phyloP scores from a whole-genome alignment of 257 asterid species.

The Ilex asprella region DNA sequence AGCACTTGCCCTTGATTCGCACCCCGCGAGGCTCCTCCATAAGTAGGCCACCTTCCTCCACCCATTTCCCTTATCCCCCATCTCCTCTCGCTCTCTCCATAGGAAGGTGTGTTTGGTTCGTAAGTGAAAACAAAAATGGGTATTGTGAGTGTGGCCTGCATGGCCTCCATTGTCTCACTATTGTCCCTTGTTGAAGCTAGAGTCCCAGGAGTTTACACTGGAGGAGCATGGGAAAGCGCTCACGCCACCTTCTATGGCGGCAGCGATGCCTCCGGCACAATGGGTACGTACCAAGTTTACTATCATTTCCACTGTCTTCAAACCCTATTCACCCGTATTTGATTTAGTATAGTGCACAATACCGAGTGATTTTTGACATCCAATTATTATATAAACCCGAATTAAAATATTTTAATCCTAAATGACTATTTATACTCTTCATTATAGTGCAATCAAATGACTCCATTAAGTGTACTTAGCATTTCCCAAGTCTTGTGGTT shows the following conservation, averaged over 20 bases:
- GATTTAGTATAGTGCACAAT: no score
- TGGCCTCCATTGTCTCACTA: slow-evolving; percentile 25
- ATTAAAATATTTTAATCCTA: no score
- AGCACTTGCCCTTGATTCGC: slow-evolving; percentile 36
- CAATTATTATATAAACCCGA: no score
- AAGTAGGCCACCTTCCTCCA: slow-evolving; percentile 62
- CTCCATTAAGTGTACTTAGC: neutral
- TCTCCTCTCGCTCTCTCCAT: neutral
- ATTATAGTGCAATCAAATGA: no score
- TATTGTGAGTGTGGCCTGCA: slow-evolving; percentile 22
- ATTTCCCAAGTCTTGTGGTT: no score
- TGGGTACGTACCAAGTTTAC: slow-evolving; percentile 39
- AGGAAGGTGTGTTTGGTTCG: neutral
- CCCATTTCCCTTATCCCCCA: slow-evolving; percentile 18
- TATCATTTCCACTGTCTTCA: no score
- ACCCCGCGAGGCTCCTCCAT: slow-evolving; percentile 32
- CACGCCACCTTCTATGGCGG: slow-evolving; percentile 94
- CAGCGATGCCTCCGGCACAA: slow-evolving; percentile 85
- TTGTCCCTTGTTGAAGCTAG: slow-evolving; percentile 27
- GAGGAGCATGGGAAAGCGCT: slow-evolving; percentile 62
- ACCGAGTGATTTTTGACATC: no score
- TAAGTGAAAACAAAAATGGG: slow-evolving; percentile 36
- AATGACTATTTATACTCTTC: no score
- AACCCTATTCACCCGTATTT: no score
- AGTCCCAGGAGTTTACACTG: slow-evolving; percentile 60